Evolutionary conservation across 148 eudicot species (phyloP).

Genomic region (Vaccinium vitisidaea): DNA sequence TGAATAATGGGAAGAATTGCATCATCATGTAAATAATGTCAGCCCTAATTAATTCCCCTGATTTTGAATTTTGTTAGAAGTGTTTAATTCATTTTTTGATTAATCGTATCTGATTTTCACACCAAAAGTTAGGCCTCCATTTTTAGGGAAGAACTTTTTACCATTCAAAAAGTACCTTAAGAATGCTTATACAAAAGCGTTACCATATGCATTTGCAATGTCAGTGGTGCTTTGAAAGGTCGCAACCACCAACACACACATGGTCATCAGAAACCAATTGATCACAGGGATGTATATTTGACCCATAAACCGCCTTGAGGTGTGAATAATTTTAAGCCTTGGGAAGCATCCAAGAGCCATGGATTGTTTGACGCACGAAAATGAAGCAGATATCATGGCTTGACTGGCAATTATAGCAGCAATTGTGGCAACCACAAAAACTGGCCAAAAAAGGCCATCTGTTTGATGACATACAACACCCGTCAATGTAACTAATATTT

Average conservation of each 20-base stretch:
- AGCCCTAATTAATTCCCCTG: neutral
- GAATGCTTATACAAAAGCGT: neutral
- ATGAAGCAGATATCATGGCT: constrained; percentile 98
- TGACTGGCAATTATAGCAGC: constrained; percentile 97
- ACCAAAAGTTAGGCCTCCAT: neutral
- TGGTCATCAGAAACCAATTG: constrained; percentile 91
- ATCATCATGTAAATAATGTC: neutral
- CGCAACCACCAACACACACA: constrained; percentile 88
- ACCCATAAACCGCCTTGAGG: constrained; percentile 83
- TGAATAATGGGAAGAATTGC: neutral
- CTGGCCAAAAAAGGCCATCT: constrained; percentile 88
- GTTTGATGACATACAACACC: constrained; percentile 21
- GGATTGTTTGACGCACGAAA: constrained; percentile 83
- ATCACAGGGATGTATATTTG: constrained; percentile 94
- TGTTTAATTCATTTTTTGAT: neutral
- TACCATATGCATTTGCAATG: constrained; percentile 95
- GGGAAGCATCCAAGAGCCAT: constrained; percentile 98
- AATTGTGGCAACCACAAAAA: constrained; percentile 80
- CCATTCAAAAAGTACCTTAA: neutral
- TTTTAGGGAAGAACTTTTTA: neutral
- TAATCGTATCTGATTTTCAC: neutral
- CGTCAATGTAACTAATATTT: neutral
- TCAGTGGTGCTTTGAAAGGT: constrained; percentile 69
- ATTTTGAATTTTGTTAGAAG: neutral
- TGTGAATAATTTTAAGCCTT: constrained; percentile 83